Base-by-base conservation (phyloP, 1,284 basidiomycete genomes). In the Marasmius oreades region DNA sequence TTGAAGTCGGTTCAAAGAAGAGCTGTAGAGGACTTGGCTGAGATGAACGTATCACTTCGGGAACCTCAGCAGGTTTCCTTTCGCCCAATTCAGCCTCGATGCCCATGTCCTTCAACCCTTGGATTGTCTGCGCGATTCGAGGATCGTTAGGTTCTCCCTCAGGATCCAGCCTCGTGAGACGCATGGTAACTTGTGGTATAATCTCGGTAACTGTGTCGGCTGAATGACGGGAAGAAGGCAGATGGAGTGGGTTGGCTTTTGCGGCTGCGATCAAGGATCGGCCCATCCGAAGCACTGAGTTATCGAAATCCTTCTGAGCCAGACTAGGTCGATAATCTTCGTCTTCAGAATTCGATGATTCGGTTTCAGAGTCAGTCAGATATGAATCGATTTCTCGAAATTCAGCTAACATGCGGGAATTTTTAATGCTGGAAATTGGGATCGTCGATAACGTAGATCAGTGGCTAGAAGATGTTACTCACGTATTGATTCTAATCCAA, bases 401-500 rank as follows among this genome's bases (percentile, higher is more conserved):
- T 67, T 93, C 91, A 28, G 87, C 79, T 3, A 88, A 68, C 22
- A 93, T 74, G n/a, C 88, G 82, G 0, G 83, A 77, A 56, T 89
- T 87, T 64, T 89, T 93, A 24, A 86, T 83, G 7, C 90, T 93
- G 62, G 5, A 3, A 47, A 52, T 28, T n/a, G 18, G 22, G 31
- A 43, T 52, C 45, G 33, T 16, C 52, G 18, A 52, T 10, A 22
- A 34, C 28, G 47, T 26, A 4, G 36, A 28, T 18, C 11, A 37
- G 51, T 22, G 44, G 34, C n/a, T 46, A 47, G 42, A 22, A 55
- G 39, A 37, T 53, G 18, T 46, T 39, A 82, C 88, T 67, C 63
- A 92, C 92, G 92, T 93, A 72, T 93, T 93, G 23, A 94, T 80
- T 62, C 91, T 78, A 34, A 91, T 85, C 92, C 91, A 94, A 8